Evolutionary conservation across 768 basidiomycete species (phyloP).

Genomic region (Floccularia luteovirens): DNA sequence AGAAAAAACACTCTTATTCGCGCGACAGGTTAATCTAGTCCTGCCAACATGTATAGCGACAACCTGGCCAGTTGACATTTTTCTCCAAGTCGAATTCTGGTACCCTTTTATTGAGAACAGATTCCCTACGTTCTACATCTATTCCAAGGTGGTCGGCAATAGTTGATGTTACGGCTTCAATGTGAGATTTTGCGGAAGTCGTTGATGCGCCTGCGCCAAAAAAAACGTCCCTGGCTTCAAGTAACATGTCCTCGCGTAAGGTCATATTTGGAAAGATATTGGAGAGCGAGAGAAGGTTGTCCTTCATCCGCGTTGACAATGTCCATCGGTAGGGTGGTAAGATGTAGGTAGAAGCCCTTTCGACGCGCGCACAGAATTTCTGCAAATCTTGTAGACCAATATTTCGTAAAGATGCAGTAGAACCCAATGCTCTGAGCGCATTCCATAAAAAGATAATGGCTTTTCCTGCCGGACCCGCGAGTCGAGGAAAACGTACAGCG

Average conservation of each 20-base stretch:
- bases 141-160: slow-evolving; percentile 61
- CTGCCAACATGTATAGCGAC: slow-evolving; percentile 56
- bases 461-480: slow-evolving; percentile 39
- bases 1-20: slow-evolving; percentile 25
- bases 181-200: slow-evolving; percentile 38
- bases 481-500: slow-evolving; percentile 51
- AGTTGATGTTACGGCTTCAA: slow-evolving; percentile 39
- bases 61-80: slow-evolving; percentile 54
- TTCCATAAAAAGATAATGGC: slow-evolving; percentile 69
- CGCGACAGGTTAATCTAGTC: slow-evolving; percentile 44
- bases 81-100: slow-evolving; percentile 67
- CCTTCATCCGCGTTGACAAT: too few relatives aligned
- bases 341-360: slow-evolving; percentile 47
- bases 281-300: slow-evolving; percentile 21
- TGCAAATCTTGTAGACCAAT: slow-evolving; percentile 76
- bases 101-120: slow-evolving; percentile 57
- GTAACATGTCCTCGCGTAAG: slow-evolving; percentile 81
- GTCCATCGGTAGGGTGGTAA: too few relatives aligned
- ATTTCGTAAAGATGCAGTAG: slow-evolving; percentile 44
- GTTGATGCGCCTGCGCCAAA: slow-evolving; percentile 66
- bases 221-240: slow-evolving; percentile 88
- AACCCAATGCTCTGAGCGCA: slow-evolving; percentile 40
- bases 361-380: slow-evolving; percentile 75
- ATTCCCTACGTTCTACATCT: slow-evolving; percentile 59
- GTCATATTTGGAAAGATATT: slow-evolving; percentile 60